Base-by-base conservation (phyloP, 768 basidiomycete genomes). In the Rhodocollybia butyracea region DNA sequence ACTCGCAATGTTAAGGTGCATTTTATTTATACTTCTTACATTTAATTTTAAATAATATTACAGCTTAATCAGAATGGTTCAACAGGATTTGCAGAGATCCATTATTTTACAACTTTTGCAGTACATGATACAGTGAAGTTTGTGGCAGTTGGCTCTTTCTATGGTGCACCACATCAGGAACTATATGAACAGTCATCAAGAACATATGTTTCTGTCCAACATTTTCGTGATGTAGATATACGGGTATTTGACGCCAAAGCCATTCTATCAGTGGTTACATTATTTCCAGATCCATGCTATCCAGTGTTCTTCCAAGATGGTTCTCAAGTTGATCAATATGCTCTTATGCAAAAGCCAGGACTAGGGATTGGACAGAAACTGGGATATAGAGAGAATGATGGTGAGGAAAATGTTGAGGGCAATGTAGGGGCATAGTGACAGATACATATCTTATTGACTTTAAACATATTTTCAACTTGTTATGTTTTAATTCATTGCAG, bases 1-100 rank as follows among this genome's bases (percentile, higher is more conserved):
- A 55, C 71, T 10, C 53, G 69, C 4, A 71, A 69, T 59, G 65
- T 73, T 1, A 73, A 70, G 66, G 74, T 71, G 41, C 12, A 39
- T 8, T 17, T 41, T n/a, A n/a, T n/a, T n/a, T n/a, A n/a, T n/a
- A n/a, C n/a, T n/a, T n/a, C n/a, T n/a, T n/a, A n/a, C n/a, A n/a
- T n/a, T n/a, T n/a, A n/a, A n/a, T n/a, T n/a, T n/a, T n/a, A n/a
- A n/a, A n/a, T n/a, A n/a, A n/a, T n/a, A n/a, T n/a, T n/a, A n/a
- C n/a, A n/a, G n/a, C n/a, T n/a, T n/a, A n/a, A n/a, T n/a, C n/a
- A n/a, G n/a, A n/a, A n/a, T n/a, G n/a, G n/a, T n/a, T n/a, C n/a
- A n/a, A n/a, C n/a, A n/a, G n/a, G n/a, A n/a, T n/a, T n/a, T n/a
- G n/a, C n/a, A n/a, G n/a, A n/a, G n/a, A n/a, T n/a, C n/a, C n/a